phyloP scores from a whole-genome alignment of 768 basidiomycete genomes.

The Leccinum arenicola region DNA sequence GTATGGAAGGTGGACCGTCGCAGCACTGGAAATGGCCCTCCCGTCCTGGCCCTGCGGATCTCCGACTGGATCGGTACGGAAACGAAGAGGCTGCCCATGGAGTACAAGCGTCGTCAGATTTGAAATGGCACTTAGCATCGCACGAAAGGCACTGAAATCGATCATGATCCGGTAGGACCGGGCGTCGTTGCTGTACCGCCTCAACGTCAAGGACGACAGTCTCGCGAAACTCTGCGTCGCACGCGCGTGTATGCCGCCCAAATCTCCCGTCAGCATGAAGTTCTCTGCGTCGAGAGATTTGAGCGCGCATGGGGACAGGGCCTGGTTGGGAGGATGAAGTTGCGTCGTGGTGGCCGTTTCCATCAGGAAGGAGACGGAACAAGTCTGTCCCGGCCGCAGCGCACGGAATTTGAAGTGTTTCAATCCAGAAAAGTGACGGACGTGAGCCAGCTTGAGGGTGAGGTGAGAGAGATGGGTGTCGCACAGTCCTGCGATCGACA shows the following conservation, averaged over 20 bases:
- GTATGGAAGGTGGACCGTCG: constrained; percentile 21
- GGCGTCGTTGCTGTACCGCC: constrained; percentile 27
- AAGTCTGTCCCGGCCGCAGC: constrained; percentile 29
- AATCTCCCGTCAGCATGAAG: constrained; percentile 23
- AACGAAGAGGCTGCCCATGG: constrained; percentile 29
- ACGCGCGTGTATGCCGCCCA: constrained; percentile 12
- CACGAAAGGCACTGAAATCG: constrained; percentile 26
- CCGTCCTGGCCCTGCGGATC: constrained; percentile 8
- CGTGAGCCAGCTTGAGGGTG: constrained; percentile 24
- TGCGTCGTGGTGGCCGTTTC: constrained; percentile 8
- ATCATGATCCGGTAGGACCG: constrained; percentile 29
- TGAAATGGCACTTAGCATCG: constrained; percentile 23
- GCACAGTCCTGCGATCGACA: constrained; percentile 25
- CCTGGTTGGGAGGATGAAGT: neutral
- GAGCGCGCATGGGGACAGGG: constrained; percentile 12
- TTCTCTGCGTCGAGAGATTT: constrained; percentile 31
- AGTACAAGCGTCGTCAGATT: constrained; percentile 25
- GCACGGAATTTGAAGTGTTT: constrained; percentile 31
- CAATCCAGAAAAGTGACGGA: constrained; percentile 18
- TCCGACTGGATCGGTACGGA: constrained; percentile 17
- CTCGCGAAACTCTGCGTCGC: constrained; percentile 18
- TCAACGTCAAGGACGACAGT: constrained; percentile 26
- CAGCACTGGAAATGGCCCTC: neutral
- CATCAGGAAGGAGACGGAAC: constrained; percentile 25
- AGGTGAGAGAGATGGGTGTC: constrained; percentile 31